Evolutionary conservation across 2,329 filamentous ascomycete genomes (phyloP).

Genomic region (Sporothrix dimorphospora): DNA sequence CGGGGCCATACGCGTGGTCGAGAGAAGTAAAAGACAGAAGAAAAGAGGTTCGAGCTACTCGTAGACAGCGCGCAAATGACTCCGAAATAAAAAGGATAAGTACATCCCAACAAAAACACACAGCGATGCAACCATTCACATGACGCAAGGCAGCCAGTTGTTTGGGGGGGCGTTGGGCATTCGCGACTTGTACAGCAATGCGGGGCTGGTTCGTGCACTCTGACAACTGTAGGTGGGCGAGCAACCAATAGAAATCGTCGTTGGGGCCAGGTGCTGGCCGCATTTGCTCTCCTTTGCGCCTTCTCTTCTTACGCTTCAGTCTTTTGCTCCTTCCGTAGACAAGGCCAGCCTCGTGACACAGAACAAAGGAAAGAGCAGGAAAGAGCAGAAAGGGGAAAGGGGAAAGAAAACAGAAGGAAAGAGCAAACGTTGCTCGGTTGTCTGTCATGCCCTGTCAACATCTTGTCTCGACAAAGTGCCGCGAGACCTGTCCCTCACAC

Average conservation of each 20-base stretch:
- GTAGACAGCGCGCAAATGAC: neutral
- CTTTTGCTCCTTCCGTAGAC: neutral
- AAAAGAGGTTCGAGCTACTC: neutral
- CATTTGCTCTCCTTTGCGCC: constrained; percentile 10
- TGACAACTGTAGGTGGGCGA: neutral
- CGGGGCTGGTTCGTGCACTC: constrained; percentile 8
- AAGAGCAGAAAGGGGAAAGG: neutral
- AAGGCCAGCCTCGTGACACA: neutral
- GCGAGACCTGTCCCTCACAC: no score
- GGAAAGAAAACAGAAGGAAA: neutral
- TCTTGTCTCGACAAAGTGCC: neutral
- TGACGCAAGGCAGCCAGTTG: neutral
- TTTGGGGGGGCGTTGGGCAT: neutral
- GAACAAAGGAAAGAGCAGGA: neutral
- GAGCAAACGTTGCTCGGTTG: neutral
- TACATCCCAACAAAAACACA: neutral
- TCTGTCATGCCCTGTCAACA: no score
- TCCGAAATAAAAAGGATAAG: neutral
- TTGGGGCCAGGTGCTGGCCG: neutral
- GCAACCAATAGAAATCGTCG: neutral
- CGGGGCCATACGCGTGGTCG: neutral
- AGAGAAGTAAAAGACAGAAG: neutral
- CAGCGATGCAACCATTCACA: neutral
- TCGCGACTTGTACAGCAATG: neutral
- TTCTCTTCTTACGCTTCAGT: neutral